Evolutionary conservation across 1,284 basidiomycete genomes (phyloP).

Genomic region (Cryptococcus jaspeensis): DNA sequence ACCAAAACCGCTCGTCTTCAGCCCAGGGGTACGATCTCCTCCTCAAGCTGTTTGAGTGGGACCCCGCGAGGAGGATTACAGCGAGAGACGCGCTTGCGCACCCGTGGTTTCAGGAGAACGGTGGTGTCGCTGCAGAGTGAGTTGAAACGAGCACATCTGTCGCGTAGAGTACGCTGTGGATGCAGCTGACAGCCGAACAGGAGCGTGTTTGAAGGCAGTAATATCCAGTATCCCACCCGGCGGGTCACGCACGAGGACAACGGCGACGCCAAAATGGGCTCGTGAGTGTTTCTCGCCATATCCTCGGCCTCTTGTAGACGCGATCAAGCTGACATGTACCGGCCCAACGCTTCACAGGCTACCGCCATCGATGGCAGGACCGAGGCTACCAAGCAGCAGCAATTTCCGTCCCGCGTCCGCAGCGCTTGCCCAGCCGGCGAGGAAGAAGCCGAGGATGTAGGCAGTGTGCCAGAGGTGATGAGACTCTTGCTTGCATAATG

Average conservation of each 20-base stretch:
- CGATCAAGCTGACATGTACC: not conserved
- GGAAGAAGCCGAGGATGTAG: conserved; percentile 17
- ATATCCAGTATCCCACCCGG: conserved; percentile 53
- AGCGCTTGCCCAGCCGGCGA: conserved; percentile 5
- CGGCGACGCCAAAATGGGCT: conserved; percentile 53
- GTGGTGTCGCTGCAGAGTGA: conserved; percentile 51
- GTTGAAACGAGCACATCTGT: conserved; percentile 9
- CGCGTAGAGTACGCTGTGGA: not conserved
- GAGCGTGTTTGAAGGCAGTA: conserved; percentile 49
- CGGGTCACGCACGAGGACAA: conserved; percentile 58
- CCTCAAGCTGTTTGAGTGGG: conserved; percentile 78
- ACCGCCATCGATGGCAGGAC: conserved; percentile 40
- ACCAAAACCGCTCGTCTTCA: conserved; percentile 58
- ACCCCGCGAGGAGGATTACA: conserved; percentile 81
- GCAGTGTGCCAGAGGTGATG: too few species aligned
- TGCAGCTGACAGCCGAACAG: conserved; percentile 20
- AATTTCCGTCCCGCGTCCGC: conserved; percentile 44
- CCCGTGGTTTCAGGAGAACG: conserved; percentile 56
- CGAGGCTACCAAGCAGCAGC: conserved; percentile 40
- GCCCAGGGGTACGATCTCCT: conserved; percentile 73
- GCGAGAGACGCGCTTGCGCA: conserved; percentile 79
- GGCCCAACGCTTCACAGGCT: conserved; percentile 21
- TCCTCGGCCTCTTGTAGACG: too few species aligned
- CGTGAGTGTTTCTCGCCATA: conserved; percentile 30
- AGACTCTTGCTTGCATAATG: too few species aligned